Evolutionary conservation across 23 red algal genomes (phyloP), one percentile per base, ranked within the genome.

Genomic region (Pyropia haitanensis): DNA sequence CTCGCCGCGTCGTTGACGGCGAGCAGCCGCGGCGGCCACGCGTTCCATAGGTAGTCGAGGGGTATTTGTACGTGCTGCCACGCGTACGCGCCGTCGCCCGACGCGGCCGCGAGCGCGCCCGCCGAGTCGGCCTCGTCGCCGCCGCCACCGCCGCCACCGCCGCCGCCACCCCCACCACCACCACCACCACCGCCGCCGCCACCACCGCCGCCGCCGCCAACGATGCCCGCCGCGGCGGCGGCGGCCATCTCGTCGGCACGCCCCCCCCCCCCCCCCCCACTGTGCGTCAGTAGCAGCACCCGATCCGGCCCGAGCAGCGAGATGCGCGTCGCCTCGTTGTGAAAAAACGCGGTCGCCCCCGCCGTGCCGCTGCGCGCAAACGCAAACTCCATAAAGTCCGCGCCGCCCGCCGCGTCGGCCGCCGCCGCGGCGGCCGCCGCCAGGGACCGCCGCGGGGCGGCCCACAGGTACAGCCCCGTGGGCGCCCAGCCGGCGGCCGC

Each of bases 31-130:
- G 76, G 75, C 52, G 94, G 94, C 94, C 94, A 98, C 29, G 75
- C 83, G 18, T 72, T 44, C 65, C 68, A 82, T 7, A 88, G 39
- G 58, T 89, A 98, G 48, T 90, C 85, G 39, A 65, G 58, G 15
- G 80, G 85, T 56, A 87, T 78, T 18, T 69, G 64, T 14, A 98
- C 33, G 58, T 85, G 76, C 65, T 81, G 85, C 78, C 87, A 91
- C 14, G 70, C 44, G 44, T 80, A 89, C 0, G 70, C 46, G 39
- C 39, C 39, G n/a, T 77, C 72, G n/a, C 77, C 73, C 19, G 67
- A 75, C 23, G 67, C 68, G 50, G 27, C 54, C 39, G 39, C 39
- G 39, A 46, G 12, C 12, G 52, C 54, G 46, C 24, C 12, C 3
- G 29, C 23, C 50, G 48, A 60, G 22, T 60, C 24, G 6, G 17